Percentiles rank a stretch among this genome's conserved stretches.
Conservation (phyloP, 345 rosid species). For the Lepidium didymum region DNA sequence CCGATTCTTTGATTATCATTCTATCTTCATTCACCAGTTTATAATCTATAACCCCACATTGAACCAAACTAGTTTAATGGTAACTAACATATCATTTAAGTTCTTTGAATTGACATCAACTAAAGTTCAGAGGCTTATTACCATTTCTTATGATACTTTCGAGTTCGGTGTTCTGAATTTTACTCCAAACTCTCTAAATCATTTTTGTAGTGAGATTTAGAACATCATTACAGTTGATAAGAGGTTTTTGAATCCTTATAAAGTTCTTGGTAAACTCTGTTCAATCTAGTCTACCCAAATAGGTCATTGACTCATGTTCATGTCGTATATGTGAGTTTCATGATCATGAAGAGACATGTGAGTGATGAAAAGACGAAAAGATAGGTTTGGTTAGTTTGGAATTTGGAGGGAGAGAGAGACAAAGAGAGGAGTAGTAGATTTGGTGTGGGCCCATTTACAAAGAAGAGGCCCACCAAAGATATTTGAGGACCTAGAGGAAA, state of each 20-base stretch:
- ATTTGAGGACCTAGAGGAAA: constrained; percentile 20
- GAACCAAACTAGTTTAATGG: constrained; percentile 17
- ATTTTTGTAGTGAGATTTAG: no score
- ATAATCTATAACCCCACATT: constrained; percentile 13
- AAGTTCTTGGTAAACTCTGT: no score
- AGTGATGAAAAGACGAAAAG: constrained; percentile 7
- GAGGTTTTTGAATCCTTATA: no score
- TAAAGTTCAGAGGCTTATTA: background rate
- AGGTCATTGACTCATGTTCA: background rate
- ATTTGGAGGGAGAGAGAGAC: constrained; percentile 5
- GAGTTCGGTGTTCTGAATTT: no score
- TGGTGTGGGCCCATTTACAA: constrained; percentile 16
- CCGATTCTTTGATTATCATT: constrained; percentile 6
- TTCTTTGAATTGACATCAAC: constrained; percentile 20
- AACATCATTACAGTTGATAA: no score
- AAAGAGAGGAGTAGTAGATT: constrained; percentile 5
- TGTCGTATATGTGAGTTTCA: background rate
- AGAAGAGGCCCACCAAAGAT: constrained; percentile 21
- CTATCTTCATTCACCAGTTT: constrained; percentile 13
- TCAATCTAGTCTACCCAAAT: background rate
- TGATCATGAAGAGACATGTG: background rate
- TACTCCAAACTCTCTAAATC: no score
- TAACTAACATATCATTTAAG: constrained; percentile 17
- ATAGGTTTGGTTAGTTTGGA: background rate
- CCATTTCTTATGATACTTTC: background rate